Evolutionary conservation across 1,284 basidiomycete genomes (phyloP).

Genomic region (Schizophyllum commune): DNA sequence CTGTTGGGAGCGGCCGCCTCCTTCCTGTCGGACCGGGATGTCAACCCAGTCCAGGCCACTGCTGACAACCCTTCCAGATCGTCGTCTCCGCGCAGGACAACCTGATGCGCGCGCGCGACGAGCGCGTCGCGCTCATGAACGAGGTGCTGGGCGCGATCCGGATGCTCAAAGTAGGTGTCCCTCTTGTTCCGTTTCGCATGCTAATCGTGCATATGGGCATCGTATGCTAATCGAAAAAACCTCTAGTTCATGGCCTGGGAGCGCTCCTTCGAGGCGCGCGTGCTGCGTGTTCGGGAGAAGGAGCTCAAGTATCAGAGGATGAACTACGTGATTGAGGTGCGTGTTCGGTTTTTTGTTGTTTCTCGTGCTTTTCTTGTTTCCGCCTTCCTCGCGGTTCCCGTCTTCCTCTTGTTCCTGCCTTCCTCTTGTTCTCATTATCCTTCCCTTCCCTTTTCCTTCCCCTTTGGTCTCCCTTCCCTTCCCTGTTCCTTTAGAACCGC

Average conservation of each 20-base stretch:
- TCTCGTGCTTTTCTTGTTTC: background rate
- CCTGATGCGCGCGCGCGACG: slow-evolving; percentile 88
- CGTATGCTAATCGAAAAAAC: background rate
- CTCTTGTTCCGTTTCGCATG: background rate
- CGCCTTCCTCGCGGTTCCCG: too few relatives aligned
- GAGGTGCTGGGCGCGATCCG: slow-evolving; percentile 83
- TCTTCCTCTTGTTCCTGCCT: too few relatives aligned
- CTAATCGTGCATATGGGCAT: background rate
- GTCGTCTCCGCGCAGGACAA: slow-evolving; percentile 60
- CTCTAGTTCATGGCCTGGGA: slow-evolving; percentile 91
- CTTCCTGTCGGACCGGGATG: too few relatives aligned
- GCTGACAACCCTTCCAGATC: background rate
- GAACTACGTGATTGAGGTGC: slow-evolving; percentile 81
- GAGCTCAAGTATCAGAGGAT: slow-evolving; percentile 80
- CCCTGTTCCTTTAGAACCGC: too few relatives aligned
- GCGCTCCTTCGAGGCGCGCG: slow-evolving; percentile 75
- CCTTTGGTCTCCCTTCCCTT: too few relatives aligned
- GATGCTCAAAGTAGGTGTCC: slow-evolving; percentile 72
- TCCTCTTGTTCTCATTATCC: too few relatives aligned
- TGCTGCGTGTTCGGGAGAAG: slow-evolving; percentile 67
- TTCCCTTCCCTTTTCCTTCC: too few relatives aligned
- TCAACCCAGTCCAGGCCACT: background rate
- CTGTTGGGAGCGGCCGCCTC: too few relatives aligned
- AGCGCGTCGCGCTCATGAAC: slow-evolving; percentile 88
- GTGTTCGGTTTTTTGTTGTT: slow-evolving; percentile 2